Conservation (phyloP, 106 monocot genomes). For the Narthecium ossifragum region DNA sequence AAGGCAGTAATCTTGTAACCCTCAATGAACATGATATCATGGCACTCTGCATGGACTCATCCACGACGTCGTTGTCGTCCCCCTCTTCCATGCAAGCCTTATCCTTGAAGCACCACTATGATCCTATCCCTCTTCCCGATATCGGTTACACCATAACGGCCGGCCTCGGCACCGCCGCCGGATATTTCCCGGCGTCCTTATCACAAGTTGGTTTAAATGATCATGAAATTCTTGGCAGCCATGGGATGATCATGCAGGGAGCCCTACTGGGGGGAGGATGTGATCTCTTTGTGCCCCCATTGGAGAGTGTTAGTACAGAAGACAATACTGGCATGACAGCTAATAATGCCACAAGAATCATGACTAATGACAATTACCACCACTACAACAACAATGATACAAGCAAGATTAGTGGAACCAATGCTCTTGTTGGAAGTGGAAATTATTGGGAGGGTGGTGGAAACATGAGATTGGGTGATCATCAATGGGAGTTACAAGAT, state of each 20-base stretch:
- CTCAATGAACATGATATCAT: slow-evolving; percentile 5
- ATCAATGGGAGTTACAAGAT: slow-evolving; percentile 76
- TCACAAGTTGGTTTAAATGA: background rate
- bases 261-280: slow-evolving; percentile 13
- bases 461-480: slow-evolving; percentile 37
- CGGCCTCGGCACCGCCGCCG: slow-evolving; percentile 9
- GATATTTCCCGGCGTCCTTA: slow-evolving; percentile 4
- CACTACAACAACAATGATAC: background rate
- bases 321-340: slow-evolving; percentile 16
- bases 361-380: background rate
- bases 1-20: background rate
- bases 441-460: slow-evolving; percentile 33
- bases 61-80: slow-evolving; percentile 25
- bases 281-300: slow-evolving; percentile 42
- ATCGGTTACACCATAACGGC: background rate
- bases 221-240: slow-evolving; percentile 30
- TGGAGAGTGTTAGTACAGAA: slow-evolving; percentile 38
- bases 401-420: slow-evolving; percentile 7
- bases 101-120: slow-evolving; percentile 10
- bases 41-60: slow-evolving; percentile 18
- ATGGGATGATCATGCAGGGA: slow-evolving; percentile 15
- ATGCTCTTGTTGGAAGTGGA: slow-evolving; percentile 10
- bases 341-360: background rate
- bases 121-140: slow-evolving; percentile 21
- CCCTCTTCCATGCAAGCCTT: slow-evolving; percentile 14